Evolutionary conservation across 208 protist species (phyloP).

Genomic region (Sergeia podlipaevii): DNA sequence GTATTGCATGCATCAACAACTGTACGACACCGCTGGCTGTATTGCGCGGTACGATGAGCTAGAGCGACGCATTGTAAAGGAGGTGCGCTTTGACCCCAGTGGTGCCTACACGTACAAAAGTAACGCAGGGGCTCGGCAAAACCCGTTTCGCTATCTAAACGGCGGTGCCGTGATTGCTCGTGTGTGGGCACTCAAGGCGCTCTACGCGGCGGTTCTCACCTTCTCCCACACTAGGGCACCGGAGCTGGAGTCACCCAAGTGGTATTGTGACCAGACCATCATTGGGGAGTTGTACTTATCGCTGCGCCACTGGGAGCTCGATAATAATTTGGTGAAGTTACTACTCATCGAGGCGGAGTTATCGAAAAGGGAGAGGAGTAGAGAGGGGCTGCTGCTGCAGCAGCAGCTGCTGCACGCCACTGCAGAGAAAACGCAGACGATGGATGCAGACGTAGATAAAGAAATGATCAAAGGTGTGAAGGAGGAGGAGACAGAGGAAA

Average conservation of each 20-base stretch:
- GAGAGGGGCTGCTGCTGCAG: neutral
- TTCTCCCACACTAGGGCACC: conserved; percentile 15
- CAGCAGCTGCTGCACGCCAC: neutral
- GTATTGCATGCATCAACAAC: neutral
- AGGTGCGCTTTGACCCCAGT: too few relatives aligned
- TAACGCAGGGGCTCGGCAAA: neutral
- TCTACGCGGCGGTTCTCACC: neutral
- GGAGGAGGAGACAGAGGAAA: neutral
- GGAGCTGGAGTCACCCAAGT: conserved; percentile 16
- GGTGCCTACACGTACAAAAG: neutral
- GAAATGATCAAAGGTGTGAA: too few relatives aligned
- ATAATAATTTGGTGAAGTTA: neutral
- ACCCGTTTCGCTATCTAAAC: conserved; percentile 5
- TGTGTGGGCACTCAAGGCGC: neutral
- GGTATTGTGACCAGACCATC: conserved; percentile 25
- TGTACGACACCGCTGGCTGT: neutral
- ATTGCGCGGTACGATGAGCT: neutral
- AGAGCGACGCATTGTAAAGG: neutral
- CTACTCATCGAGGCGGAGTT: neutral
- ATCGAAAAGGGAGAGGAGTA: neutral
- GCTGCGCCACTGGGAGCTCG: neutral
- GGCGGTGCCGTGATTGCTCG: neutral
- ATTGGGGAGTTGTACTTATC: conserved; percentile 22
- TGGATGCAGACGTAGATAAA: neutral
- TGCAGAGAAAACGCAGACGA: neutral